Percentiles rank a stretch among this genome's conserved stretches.
Conservation (phyloP, 2,329 filamentous ascomycete species). For the Beauveria medogensis region DNA sequence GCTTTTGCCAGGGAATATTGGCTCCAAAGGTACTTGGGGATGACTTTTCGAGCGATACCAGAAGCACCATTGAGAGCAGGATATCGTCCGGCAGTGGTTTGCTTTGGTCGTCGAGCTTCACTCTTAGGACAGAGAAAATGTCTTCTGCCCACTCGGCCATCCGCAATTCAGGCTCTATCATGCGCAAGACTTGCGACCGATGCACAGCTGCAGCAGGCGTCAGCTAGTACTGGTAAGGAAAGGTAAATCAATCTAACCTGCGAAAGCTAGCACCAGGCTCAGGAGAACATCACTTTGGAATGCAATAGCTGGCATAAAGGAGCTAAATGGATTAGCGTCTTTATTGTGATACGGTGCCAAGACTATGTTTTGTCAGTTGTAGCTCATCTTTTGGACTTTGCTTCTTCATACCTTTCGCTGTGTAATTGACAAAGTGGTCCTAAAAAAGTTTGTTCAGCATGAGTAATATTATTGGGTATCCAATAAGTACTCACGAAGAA, state of each 20-base stretch:
- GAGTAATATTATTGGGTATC: not conserved
- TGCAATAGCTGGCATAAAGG: constrained; percentile 51
- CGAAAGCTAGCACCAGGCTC: constrained; percentile 71
- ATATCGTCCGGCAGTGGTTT: constrained; percentile 63
- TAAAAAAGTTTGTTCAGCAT: constrained; percentile 16
- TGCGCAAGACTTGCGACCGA: constrained; percentile 63
- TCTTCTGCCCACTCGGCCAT: constrained; percentile 76
- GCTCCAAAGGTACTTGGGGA: constrained; percentile 74
- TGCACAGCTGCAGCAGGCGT: constrained; percentile 54
- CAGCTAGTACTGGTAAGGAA: not conserved
- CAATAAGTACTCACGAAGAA: constrained; percentile 36
- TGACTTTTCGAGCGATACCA: constrained; percentile 75
- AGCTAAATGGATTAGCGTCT: constrained; percentile 45
- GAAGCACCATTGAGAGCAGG: constrained; percentile 76
- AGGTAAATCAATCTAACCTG: constrained; percentile 27
- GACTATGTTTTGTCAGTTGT: constrained; percentile 30
- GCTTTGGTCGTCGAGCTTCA: constrained; percentile 53
- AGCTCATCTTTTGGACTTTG: constrained; percentile 14
- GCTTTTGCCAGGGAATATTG: constrained; percentile 72
- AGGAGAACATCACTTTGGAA: constrained; percentile 63
- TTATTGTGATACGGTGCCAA: constrained; percentile 43
- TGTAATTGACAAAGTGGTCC: constrained; percentile 68
- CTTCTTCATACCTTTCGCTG: constrained; percentile 55
- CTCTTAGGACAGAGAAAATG: constrained; percentile 65
- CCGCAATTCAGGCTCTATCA: constrained; percentile 65